Evolutionary conservation across 228 moss, liverwort and hornwort genomes (phyloP).

Genomic region (Sphagnum fallax): DNA sequence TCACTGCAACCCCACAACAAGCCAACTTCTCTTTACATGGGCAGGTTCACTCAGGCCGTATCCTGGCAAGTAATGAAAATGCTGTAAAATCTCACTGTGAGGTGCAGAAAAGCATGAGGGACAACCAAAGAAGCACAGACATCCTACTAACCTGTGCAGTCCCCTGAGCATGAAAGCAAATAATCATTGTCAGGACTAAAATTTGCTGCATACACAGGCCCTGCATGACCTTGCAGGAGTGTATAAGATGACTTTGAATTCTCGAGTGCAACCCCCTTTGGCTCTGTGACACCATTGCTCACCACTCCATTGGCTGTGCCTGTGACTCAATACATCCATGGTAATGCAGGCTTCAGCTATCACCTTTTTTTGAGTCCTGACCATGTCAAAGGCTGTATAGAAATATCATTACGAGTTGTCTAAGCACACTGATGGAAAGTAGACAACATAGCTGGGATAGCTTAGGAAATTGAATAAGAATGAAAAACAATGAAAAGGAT

Average conservation of each 20-base stretch:
- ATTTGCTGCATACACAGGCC: constrained; percentile 90
- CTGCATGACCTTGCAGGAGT: constrained; percentile 82
- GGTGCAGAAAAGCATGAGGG: no score
- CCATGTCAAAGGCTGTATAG: neutral
- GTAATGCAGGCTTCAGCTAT: neutral
- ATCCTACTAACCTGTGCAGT: constrained; percentile 50
- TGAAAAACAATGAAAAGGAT: neutral
- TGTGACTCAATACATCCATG: constrained; percentile 4
- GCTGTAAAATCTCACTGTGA: no score
- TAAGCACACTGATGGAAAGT: no score
- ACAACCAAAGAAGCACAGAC: no score
- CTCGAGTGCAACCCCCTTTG: constrained; percentile 40
- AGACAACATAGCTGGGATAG: no score
- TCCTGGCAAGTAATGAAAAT: no score
- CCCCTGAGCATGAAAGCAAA: constrained; percentile 85
- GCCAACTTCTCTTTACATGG: no score
- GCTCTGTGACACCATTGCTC: constrained; percentile 55
- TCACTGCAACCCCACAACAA: constrained; percentile 24
- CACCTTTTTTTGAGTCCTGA: neutral
- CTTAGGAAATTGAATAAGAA: neutral
- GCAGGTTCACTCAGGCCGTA: no score
- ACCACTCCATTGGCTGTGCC: constrained; percentile 40
- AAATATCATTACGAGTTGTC: no score
- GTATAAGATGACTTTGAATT: constrained; percentile 58
- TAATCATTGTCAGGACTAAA: constrained; percentile 93